phyloP scores from a whole-genome alignment of 2,329 filamentous ascomycete species.

The Fusarium protoensiforme region DNA sequence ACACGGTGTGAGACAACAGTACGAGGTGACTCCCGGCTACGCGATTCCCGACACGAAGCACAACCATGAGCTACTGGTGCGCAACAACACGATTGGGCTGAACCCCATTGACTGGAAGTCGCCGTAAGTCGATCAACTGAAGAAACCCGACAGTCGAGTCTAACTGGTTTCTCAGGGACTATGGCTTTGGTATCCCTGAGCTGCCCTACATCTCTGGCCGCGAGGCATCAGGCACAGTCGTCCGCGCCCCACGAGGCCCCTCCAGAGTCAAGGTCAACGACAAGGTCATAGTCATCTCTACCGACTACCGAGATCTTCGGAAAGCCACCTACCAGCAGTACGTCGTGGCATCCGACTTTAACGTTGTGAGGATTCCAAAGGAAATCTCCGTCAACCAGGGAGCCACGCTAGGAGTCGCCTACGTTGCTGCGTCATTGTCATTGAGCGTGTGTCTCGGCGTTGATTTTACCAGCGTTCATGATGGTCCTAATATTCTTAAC shows the following conservation, averaged over 20 bases:
- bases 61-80: constrained; percentile 68
- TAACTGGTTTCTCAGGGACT: constrained; percentile 62
- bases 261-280: constrained; percentile 68
- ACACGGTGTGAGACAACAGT: constrained; percentile 61
- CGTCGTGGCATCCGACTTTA: constrained; percentile 72
- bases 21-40: constrained; percentile 57
- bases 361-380: constrained; percentile 70
- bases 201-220: constrained; percentile 77
- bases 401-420: constrained; percentile 76
- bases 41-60: constrained; percentile 54
- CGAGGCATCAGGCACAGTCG: constrained; percentile 74
- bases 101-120: constrained; percentile 84
- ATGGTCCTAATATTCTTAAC: constrained; percentile 69
- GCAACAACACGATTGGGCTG: constrained; percentile 72
- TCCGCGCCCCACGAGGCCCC: constrained; percentile 51
- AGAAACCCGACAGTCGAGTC: neutral
- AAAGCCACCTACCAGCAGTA: constrained; percentile 81
- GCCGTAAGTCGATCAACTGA: constrained; percentile 61
- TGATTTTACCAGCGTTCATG: constrained; percentile 64
- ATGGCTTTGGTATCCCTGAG: constrained; percentile 74
- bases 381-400: constrained; percentile 64
- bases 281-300: constrained; percentile 73
- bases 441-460: constrained; percentile 77
- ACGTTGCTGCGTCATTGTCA: constrained; percentile 74
- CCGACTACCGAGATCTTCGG: constrained; percentile 77